These are phyloP conservation scores for Xylaria sp. DNA, from an alignment of 2,329 filamentous ascomycete species.

Conservation along the genomic window DNA sequence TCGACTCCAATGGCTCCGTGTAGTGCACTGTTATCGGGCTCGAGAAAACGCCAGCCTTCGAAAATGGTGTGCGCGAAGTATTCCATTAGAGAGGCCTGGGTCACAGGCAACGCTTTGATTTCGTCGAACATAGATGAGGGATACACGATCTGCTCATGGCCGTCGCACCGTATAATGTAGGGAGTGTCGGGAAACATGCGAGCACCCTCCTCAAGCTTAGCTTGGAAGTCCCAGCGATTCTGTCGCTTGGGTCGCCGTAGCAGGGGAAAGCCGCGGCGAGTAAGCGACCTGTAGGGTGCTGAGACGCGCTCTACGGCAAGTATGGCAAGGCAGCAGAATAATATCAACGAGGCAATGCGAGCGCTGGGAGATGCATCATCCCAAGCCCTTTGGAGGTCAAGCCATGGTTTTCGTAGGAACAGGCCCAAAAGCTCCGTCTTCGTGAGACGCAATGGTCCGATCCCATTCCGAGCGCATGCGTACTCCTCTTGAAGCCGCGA, in stretches of 20 bases:
- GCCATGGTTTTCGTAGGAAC: no score
- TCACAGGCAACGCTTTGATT: slow-evolving; percentile 27
- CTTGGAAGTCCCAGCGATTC: slow-evolving; percentile 28
- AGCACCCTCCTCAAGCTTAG: slow-evolving; percentile 26
- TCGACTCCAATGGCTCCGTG: slow-evolving; percentile 30
- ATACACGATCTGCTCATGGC: slow-evolving; percentile 35
- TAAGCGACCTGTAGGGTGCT: no score
- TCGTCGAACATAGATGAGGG: slow-evolving; percentile 34
- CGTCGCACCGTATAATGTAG: slow-evolving; percentile 31
- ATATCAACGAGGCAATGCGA: no score
- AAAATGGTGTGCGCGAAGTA: slow-evolving; percentile 27
- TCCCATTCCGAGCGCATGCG: no score
- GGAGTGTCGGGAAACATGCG: slow-evolving; percentile 30
- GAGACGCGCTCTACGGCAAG: no score
- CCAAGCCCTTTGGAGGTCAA: no score
- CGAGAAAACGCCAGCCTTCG: slow-evolving; percentile 34
- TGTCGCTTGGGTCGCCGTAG: slow-evolving; percentile 9
- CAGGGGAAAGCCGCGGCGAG: neutral
- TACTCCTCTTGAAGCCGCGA: no score
- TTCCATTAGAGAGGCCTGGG: slow-evolving; percentile 29
- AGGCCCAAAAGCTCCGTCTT: no score
- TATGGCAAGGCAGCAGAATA: no score
- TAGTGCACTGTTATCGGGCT: slow-evolving; percentile 26
- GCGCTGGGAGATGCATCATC: no score
- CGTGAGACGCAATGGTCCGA: no score